These are phyloP conservation scores for Sarocladiaceae sp. DNA, from an alignment of 2,329 filamentous ascomycete species.

Conservation along the genomic window DNA sequence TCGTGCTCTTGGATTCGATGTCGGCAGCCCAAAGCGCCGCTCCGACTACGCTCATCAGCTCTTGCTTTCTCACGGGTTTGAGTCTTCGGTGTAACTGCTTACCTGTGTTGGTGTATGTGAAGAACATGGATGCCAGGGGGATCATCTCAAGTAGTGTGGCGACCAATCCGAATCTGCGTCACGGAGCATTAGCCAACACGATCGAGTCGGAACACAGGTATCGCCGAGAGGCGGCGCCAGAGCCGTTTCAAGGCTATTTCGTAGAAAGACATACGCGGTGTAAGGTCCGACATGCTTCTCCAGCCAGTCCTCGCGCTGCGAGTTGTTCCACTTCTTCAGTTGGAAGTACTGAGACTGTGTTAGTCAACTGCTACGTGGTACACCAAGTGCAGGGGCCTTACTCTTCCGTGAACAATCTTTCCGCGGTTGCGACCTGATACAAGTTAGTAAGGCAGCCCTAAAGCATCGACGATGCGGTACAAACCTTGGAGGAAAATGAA, in stretches of 20 bases:
- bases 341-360: conserved; percentile 66
- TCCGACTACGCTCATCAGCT: conserved; percentile 51
- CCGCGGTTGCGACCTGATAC: conserved; percentile 40
- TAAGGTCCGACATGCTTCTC: conserved; percentile 67
- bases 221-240: neutral
- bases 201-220: conserved; percentile 1
- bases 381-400: conserved; percentile 27
- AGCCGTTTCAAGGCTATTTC: neutral
- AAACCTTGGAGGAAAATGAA: conserved; percentile 72
- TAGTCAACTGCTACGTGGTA: neutral
- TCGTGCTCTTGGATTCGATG: conserved; percentile 54
- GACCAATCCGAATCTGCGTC: conserved; percentile 60
- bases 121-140: conserved; percentile 74
- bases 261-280: conserved; percentile 58
- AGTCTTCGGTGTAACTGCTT: conserved; percentile 15
- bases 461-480: no score
- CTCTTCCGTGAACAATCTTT: conserved; percentile 44
- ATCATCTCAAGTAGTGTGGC: conserved; percentile 80
- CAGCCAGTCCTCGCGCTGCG: conserved; percentile 62
- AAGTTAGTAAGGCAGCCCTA: conserved; percentile 9
- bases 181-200: neutral
- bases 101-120: conserved; percentile 83
- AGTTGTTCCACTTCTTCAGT: conserved; percentile 72
- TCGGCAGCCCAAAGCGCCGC: conserved; percentile 93
- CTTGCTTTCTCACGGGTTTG: neutral